Base-by-base conservation (phyloP, 352 stramenopile genomes). In the Pilasporangium apinafurcum region DNA sequence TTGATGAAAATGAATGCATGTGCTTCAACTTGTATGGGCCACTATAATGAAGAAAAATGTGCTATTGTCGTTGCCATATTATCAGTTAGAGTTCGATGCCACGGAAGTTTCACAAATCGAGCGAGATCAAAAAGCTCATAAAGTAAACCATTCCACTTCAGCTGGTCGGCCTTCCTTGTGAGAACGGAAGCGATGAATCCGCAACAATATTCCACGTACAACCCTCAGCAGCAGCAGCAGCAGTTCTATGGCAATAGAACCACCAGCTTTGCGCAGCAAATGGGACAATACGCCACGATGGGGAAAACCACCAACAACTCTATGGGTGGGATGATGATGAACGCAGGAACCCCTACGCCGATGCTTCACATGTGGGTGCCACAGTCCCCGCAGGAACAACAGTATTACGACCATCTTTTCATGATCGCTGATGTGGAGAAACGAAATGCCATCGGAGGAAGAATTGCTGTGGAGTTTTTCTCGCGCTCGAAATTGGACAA, bases 381-480 rank as follows among this genome's bases (percentile, higher is more conserved):
- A 18, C 62, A 59, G 25, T 85, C 56, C 5, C 59, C 73, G 2
- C 56, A 63, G 16, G 86, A 96, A 44, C 75, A 76, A 31, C 68
- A 87, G 34, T 97, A 96, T 60, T 98, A 92, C 66, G 75, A 96
- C 59, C 52, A 67, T 46, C 66, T 98, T 21, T 98, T 98, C 55
- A 35, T 62, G 7, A 44, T 71, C n/a, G 91, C 91, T n/a, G 94
- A 97, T 55, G 74, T 86, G 10, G 67, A 93, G 50, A 58, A 71
- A 13, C 65, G 66, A 31, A 83, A 92, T 24, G 67, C 75, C 10
- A 95, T 98, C 51, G 79, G 76, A 10, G 94, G 94, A 6, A 73
- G 66, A 4, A 75, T 89, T 24, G 94, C 94, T 4, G 94, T 98
- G 8, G 65, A 78, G 44, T 98, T 98, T 61, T 96, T 98, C 54